phyloP scores from a whole-genome alignment of 148 eudicot species.

The Amaranthus hypochondriacus region DNA sequence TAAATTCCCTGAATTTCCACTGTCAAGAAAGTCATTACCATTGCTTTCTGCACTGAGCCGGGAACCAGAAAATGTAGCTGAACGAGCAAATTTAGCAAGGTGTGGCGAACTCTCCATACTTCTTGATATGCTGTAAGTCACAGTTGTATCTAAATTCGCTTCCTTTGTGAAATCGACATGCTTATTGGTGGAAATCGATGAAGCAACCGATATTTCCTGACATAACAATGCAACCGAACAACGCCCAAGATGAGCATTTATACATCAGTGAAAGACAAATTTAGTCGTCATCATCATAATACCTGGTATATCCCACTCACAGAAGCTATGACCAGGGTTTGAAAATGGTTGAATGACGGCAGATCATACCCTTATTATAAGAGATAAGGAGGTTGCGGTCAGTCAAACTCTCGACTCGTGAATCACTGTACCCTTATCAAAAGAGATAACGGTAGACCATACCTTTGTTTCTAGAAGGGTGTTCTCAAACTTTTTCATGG shows the following conservation, averaged over 20 bases:
- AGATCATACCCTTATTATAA: too few species aligned
- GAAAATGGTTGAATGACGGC: too few species aligned
- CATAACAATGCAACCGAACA: background rate
- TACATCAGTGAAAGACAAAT: background rate
- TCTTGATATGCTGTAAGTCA: slow-evolving; percentile 11
- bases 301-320: too few species aligned
- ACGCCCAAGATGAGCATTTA: background rate
- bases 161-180: background rate
- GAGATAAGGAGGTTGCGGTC: too few species aligned
- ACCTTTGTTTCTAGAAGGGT: slow-evolving; percentile 23
- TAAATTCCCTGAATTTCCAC: slow-evolving; percentile 22
- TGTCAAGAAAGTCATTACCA: slow-evolving; percentile 32
- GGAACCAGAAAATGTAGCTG: slow-evolving; percentile 36
- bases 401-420: too few species aligned
- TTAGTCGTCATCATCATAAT: too few species aligned
- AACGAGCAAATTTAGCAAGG: slow-evolving; percentile 24
- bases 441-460: too few species aligned
- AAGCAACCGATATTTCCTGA: slow-evolving; percentile 35
- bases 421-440: too few species aligned
- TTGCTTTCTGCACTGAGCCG: slow-evolving; percentile 38
- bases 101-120: slow-evolving; percentile 15
- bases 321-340: too few species aligned
- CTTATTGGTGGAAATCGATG: slow-evolving; percentile 17
- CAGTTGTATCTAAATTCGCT: slow-evolving; percentile 13
- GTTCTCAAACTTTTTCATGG: slow-evolving; percentile 8